phyloP scores from a whole-genome alignment of 257 asterid genomes.

The Fraxinus anomala region DNA sequence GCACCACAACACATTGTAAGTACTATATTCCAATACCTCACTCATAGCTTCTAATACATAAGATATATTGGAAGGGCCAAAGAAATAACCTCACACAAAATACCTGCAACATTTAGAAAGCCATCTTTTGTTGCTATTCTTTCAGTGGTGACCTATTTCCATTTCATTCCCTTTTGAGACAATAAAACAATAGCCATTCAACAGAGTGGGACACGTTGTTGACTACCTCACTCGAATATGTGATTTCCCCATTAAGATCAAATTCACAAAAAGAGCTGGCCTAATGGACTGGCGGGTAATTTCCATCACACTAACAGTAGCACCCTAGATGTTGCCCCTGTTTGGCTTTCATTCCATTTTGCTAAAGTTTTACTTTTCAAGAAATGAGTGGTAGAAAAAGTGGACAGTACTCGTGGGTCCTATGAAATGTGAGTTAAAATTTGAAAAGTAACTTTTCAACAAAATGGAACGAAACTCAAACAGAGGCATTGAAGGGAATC shows the following conservation, averaged over 20 bases:
- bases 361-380: too few species aligned
- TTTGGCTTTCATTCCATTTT: too few species aligned
- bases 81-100: background rate
- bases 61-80: background rate
- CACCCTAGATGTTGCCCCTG: background rate
- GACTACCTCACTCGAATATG: background rate
- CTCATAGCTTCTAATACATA: background rate
- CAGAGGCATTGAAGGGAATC: background rate
- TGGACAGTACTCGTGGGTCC: too few species aligned
- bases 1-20: background rate
- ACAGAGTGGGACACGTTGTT: background rate
- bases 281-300: background rate
- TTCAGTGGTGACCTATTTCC: background rate
- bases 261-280: background rate
- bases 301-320: background rate
- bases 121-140: background rate
- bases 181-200: background rate
- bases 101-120: background rate
- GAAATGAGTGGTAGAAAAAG: too few species aligned
- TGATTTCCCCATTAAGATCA: background rate
- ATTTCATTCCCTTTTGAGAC: background rate
- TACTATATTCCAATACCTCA: background rate
- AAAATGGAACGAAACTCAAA: background rate
- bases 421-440: too few species aligned
- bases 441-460: too few species aligned